A percentile compares a stretch with the other conserved stretches of the same genome.
phyloP scores from a whole-genome alignment of 352 stramenopile genomes.

The Phytophthora melonis region DNA sequence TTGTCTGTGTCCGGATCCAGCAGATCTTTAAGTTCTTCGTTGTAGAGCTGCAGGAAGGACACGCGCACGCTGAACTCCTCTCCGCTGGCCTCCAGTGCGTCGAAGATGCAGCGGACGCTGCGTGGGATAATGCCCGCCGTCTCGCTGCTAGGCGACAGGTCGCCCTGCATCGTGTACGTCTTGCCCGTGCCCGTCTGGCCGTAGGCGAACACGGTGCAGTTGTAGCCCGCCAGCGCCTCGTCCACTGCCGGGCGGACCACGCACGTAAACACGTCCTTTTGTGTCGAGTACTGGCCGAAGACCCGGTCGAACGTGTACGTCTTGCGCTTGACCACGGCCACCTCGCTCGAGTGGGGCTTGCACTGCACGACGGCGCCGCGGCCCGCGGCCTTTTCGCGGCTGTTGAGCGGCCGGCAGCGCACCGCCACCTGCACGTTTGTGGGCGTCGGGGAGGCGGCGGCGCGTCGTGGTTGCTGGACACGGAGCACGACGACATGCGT shows the following conservation, averaged over 20 bases:
- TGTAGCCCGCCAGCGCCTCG: conserved; percentile 96
- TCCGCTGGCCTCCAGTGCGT: conserved; percentile 89
- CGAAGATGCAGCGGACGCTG: conserved; percentile 95
- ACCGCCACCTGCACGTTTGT: conserved; percentile 92
- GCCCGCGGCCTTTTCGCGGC: conserved; percentile 82
- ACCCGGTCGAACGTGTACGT: conserved; percentile 94
- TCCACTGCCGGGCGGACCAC: conserved; percentile 95
- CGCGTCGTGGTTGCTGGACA: conserved; percentile 7
- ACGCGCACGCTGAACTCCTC: conserved; percentile 95
- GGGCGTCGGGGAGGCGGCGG: conserved; percentile 31
- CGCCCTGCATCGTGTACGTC: conserved; percentile 98
- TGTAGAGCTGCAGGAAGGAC: conserved; percentile 99
- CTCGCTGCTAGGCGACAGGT: conserved; percentile 87
- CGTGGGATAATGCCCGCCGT: conserved; percentile 95
- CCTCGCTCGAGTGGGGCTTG: conserved; percentile 85
- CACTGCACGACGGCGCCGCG: conserved; percentile 88
- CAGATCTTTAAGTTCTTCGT: conserved; percentile 97
- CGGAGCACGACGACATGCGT: conserved; percentile 39
- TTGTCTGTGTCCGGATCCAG: conserved; percentile 84
- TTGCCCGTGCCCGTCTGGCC: conserved; percentile 98
- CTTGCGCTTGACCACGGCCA: conserved; percentile 90
- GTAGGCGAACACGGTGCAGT: conserved; percentile 98
- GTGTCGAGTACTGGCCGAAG: conserved; percentile 95
- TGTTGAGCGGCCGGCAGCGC: conserved; percentile 90
- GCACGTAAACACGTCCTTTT: conserved; percentile 97